phyloP scores from a whole-genome alignment of 2,329 filamentous ascomycete species.

The Monilinia laxa region DNA sequence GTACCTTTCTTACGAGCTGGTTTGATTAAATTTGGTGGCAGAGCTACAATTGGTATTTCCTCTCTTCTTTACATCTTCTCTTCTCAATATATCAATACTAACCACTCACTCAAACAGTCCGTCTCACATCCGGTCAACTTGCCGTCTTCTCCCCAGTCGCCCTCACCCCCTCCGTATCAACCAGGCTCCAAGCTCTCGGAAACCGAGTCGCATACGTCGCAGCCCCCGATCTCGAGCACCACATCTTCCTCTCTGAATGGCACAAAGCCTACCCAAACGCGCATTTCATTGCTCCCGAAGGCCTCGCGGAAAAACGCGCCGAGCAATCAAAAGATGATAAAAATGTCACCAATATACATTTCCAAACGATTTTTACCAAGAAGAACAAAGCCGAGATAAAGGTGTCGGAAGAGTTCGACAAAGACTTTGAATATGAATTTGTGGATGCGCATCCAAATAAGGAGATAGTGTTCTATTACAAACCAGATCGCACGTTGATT shows the following conservation, averaged over 20 bases:
- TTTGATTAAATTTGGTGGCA: conserved; percentile 76
- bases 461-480: conserved; percentile 85
- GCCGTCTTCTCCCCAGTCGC: conserved; percentile 91
- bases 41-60: conserved; percentile 76
- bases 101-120: conserved; percentile 53
- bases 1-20: conserved; percentile 84
- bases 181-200: conserved; percentile 63
- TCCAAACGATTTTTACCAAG: conserved; percentile 66
- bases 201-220: conserved; percentile 79
- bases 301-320: conserved; percentile 78
- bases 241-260: conserved; percentile 91
- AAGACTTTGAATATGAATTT: conserved; percentile 83
- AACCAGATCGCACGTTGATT: conserved; percentile 75
- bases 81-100: conserved; percentile 10
- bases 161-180: conserved; percentile 71
- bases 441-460: conserved; percentile 77
- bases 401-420: conserved; percentile 76
- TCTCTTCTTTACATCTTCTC: background rate
- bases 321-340: conserved; percentile 56
- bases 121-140: conserved; percentile 72
- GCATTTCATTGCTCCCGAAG: conserved; percentile 77
- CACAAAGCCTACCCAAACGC: conserved; percentile 74
- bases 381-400: conserved; percentile 51
- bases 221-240: conserved; percentile 88
- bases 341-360: conserved; percentile 45